Conservation (phyloP, 139 green algal species). For the Yamagishiella unicocca region DNA sequence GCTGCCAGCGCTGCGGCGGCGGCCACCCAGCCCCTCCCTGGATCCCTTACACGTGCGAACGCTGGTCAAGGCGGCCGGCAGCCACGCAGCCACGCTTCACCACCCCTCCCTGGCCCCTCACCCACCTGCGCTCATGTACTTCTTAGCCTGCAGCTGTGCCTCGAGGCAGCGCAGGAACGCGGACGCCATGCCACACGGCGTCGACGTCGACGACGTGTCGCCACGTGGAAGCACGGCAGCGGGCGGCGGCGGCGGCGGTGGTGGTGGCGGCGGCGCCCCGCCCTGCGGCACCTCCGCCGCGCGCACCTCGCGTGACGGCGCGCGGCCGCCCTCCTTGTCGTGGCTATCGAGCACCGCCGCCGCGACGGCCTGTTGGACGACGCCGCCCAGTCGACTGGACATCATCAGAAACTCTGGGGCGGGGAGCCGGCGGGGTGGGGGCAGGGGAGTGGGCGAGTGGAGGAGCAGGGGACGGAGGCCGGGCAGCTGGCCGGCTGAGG, state of each 20-base stretch:
- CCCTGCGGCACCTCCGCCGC: background rate
- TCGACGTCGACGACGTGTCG: background rate
- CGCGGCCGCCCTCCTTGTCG: background rate
- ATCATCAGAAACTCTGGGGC: conserved; percentile 39
- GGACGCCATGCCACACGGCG: background rate
- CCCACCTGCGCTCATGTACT: conserved; percentile 9
- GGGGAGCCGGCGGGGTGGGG: no score
- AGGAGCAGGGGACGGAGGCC: no score
- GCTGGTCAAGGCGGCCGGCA: no score
- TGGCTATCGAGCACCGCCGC: background rate
- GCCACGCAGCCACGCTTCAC: no score
- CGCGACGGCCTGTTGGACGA: background rate
- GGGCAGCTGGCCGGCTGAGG: no score
- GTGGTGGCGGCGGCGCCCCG: background rate
- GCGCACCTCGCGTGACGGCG: background rate
- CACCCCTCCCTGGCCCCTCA: no score
- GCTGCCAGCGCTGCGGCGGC: no score
- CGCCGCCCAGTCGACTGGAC: background rate
- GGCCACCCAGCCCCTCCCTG: no score
- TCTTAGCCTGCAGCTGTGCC: conserved; percentile 25
- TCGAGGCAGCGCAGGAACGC: conserved; percentile 37
- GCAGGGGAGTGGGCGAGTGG: no score
- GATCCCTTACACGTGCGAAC: no score
- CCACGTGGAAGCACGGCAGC: no score
- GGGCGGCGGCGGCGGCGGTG: background rate